Conservation (phyloP, 2,329 filamentous ascomycete species). For the Aspergillus arachidicola region DNA sequence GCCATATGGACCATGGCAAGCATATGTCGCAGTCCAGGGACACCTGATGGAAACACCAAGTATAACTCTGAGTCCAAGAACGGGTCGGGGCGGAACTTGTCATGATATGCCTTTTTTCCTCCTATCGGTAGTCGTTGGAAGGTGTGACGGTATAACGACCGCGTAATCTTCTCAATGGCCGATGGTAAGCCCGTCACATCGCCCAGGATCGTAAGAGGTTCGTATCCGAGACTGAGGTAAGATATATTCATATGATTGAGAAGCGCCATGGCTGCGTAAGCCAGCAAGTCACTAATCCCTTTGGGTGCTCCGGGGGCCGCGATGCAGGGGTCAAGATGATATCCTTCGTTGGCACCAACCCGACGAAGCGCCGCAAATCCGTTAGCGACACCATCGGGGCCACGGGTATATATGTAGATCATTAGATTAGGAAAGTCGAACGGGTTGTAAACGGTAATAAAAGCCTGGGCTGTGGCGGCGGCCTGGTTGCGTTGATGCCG, state of each 20-base stretch:
- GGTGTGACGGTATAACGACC: slow-evolving; percentile 33
- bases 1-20: slow-evolving; percentile 42
- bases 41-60: slow-evolving; percentile 38
- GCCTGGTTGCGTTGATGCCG: slow-evolving; percentile 36
- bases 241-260: slow-evolving; percentile 34
- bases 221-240: slow-evolving; percentile 44
- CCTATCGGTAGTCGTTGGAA: slow-evolving; percentile 37
- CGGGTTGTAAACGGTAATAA: slow-evolving; percentile 46
- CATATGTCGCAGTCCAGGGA: slow-evolving; percentile 34
- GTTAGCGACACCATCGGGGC: slow-evolving; percentile 30
- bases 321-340: slow-evolving; percentile 47
- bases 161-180: slow-evolving; percentile 30
- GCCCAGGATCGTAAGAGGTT: slow-evolving; percentile 36
- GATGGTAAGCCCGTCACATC: slow-evolving; percentile 36
- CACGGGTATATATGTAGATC: slow-evolving; percentile 44
- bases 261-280: slow-evolving; percentile 42
- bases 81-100: slow-evolving; percentile 42
- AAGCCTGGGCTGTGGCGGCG: slow-evolving; percentile 35
- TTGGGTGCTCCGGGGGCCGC: slow-evolving; percentile 36
- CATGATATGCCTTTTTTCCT: slow-evolving; percentile 45
- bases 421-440: slow-evolving; percentile 43
- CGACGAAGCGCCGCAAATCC: slow-evolving; percentile 45
- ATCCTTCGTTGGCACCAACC: slow-evolving; percentile 40
- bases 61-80: slow-evolving; percentile 35
- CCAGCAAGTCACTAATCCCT: slow-evolving; percentile 43